phyloP scores from a whole-genome alignment of 2,329 filamentous ascomycete genomes.

The Colletotrichum orbiculare region DNA sequence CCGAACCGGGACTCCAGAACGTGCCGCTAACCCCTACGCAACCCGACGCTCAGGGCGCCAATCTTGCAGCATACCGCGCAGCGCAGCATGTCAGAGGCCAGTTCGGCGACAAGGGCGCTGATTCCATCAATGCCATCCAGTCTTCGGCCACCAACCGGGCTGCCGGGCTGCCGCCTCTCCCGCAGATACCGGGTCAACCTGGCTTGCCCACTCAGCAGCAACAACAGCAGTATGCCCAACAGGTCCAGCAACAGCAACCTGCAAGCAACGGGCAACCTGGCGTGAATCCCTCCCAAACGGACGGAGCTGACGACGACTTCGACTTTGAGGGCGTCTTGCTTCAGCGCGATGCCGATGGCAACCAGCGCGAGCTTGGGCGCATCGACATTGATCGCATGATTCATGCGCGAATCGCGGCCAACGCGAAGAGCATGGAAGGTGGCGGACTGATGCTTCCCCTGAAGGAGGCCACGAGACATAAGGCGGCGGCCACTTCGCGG shows the following conservation, averaged over 20 bases:
- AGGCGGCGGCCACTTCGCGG: constrained; percentile 39
- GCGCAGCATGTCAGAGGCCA: constrained; percentile 66
- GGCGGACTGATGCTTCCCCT: constrained; percentile 81
- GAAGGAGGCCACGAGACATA: constrained; percentile 60
- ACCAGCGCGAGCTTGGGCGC: constrained; percentile 66
- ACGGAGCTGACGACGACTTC: constrained; percentile 74
- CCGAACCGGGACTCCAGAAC: constrained; percentile 54
- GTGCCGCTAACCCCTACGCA: constrained; percentile 35
- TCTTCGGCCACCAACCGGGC: constrained; percentile 47
- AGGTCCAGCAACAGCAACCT: constrained; percentile 45
- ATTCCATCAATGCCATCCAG: constrained; percentile 73
- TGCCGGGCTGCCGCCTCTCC: constrained; percentile 45
- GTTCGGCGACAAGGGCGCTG: constrained; percentile 73
- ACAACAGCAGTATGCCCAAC: no score
- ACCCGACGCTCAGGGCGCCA: constrained; percentile 41
- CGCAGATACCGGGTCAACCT: constrained; percentile 41
- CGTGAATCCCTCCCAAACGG: constrained; percentile 65
- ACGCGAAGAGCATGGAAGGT: constrained; percentile 77
- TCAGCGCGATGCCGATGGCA: constrained; percentile 64
- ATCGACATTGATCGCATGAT: constrained; percentile 76
- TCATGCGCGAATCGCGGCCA: constrained; percentile 73
- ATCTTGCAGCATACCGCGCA: constrained; percentile 64
- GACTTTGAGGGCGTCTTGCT: constrained; percentile 70
- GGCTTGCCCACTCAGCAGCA: constrained; percentile 39
- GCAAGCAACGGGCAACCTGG: constrained; percentile 40